Conservation (phyloP, 2,329 filamentous ascomycete genomes). For the Epichloe elymi region DNA sequence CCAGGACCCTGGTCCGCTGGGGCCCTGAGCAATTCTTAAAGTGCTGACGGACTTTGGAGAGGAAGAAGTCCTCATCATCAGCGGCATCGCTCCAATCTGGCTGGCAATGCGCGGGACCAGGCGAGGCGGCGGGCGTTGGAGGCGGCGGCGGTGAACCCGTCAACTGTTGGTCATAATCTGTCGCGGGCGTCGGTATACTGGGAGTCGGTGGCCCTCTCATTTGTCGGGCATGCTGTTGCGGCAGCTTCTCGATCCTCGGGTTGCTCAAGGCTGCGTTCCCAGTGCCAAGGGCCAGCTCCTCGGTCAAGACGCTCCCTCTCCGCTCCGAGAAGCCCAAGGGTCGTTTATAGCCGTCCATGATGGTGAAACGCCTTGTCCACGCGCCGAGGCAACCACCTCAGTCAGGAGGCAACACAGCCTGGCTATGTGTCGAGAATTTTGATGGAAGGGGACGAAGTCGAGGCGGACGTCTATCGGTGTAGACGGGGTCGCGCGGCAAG, state of each 20-base stretch:
- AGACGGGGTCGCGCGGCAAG: not conserved
- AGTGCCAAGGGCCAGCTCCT: conserved; percentile 43
- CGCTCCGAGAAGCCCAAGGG: conserved; percentile 49
- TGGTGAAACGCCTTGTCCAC: not conserved
- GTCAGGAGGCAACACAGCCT: not conserved
- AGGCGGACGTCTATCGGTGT: not conserved
- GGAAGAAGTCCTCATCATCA: conserved; percentile 70
- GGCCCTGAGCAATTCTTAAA: conserved; percentile 66
- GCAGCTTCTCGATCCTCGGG: conserved; percentile 35
- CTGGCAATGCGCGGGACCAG: conserved; percentile 46
- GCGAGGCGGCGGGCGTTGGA: conserved; percentile 52
- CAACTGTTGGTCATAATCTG: conserved; percentile 48
- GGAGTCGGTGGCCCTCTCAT: conserved; percentile 49
- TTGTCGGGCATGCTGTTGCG: conserved; percentile 25
- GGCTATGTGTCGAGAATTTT: not conserved
- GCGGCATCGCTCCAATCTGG: conserved; percentile 66
- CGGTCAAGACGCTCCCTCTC: conserved; percentile 43
- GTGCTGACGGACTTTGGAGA: conserved; percentile 64
- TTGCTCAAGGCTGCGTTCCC: conserved; percentile 30
- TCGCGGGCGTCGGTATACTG: conserved; percentile 51
- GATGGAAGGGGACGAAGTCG: not conserved
- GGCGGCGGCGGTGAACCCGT: conserved; percentile 50
- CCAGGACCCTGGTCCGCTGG: conserved; percentile 69
- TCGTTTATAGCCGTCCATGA: conserved; percentile 26
- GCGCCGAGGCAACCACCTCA: not conserved